A percentile compares a stretch with the other conserved stretches of the same genome.
These are phyloP conservation scores for Trypanosoma lewisi DNA, from an alignment of 208 protist species.

Conservation along the genomic window DNA sequence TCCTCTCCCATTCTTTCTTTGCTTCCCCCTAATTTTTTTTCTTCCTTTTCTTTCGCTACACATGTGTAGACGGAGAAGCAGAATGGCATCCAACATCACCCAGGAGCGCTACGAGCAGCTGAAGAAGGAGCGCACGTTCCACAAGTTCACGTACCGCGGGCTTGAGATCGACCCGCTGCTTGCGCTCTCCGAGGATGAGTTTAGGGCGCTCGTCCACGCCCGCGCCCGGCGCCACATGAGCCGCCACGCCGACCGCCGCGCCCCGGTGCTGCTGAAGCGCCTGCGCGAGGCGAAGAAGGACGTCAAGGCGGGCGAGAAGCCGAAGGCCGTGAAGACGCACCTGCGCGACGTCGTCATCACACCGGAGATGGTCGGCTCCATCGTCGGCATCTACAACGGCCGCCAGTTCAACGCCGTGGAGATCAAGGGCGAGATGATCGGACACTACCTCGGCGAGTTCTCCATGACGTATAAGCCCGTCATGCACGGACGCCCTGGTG, in stretches of 20 bases:
- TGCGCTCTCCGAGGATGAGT: slow-evolving; percentile 92
- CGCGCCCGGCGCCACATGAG: slow-evolving; percentile 94
- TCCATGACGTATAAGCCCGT: slow-evolving; percentile 99
- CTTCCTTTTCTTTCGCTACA: background rate
- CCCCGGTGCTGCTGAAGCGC: slow-evolving; percentile 95
- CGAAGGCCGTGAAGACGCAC: slow-evolving; percentile 98
- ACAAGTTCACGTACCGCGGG: slow-evolving; percentile 98
- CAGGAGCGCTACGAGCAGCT: slow-evolving; percentile 90
- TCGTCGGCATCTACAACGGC: slow-evolving; percentile 99
- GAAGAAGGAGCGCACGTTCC: slow-evolving; percentile 98
- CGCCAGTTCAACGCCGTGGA: slow-evolving; percentile 99
- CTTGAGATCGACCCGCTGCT: slow-evolving; percentile 95
- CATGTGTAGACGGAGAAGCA: slow-evolving; percentile 13
- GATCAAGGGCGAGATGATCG: slow-evolving; percentile 99
- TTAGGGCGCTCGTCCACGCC: slow-evolving; percentile 93
- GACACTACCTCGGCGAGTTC: slow-evolving; percentile 99
- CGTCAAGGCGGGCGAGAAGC: slow-evolving; percentile 96
- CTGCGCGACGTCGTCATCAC: slow-evolving; percentile 99
- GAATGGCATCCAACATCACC: slow-evolving; percentile 57
- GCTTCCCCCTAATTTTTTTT: background rate
- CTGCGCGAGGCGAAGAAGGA: slow-evolving; percentile 97
- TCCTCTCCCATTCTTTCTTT: slow-evolving; percentile 1
- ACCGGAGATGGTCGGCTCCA: slow-evolving; percentile 99
- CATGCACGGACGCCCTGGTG: slow-evolving; percentile 98
- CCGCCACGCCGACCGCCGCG: slow-evolving; percentile 90